Base-by-base conservation (phyloP, 805 yeast species). In the Starmerella scarabaei region DNA sequence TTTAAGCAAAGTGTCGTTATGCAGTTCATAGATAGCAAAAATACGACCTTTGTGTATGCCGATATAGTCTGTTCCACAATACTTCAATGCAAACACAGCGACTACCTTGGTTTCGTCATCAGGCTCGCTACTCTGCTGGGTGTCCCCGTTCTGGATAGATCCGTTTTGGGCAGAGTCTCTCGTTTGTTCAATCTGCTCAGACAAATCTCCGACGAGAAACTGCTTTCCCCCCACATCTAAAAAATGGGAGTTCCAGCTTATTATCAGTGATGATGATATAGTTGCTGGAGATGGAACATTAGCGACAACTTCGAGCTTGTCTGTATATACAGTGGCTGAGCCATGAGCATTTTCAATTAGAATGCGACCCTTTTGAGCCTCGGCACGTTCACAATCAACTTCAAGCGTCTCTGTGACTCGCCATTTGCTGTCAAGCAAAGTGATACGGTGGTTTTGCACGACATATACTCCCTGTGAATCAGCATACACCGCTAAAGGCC, bases 41-140 rank as follows among this genome's bases (percentile, higher is more conserved):
- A 44, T 4, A 21, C 47, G 47, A 36, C 40, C 49, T 9, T 36
- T 18, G 17, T 47, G 43, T 1, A 51, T 15, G 19, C 52, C 52
- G 2, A 48, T 21, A 35, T 38, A 47, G n/a, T 33, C 36, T 3
- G 84, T 66, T n/a, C 17, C 34, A 14, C 21, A 12, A 24, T 33
- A 39, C 5, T 27, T 21, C 28, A 49, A 18, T 5, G 43, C 43
- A 28, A 28, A 41, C 9, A 44, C 4, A 11, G 41, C 31, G n/a
- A 31, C 16, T 1, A 23, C 11, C 7, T 23, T 7, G 11, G 26
- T 23, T 7, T 11, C 26, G 11, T 23, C 11, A 23, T 7, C 26
- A 7, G 7, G 9, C 7, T 11, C 26, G 11, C 11, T 23, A 23
- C 9, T 23, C 9, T 11, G 9, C 7, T 23, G 7, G 11, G 26